Base-by-base conservation (phyloP, 371 early-diverging fungal genomes). In the Lichtheimia hyalospora region DNA sequence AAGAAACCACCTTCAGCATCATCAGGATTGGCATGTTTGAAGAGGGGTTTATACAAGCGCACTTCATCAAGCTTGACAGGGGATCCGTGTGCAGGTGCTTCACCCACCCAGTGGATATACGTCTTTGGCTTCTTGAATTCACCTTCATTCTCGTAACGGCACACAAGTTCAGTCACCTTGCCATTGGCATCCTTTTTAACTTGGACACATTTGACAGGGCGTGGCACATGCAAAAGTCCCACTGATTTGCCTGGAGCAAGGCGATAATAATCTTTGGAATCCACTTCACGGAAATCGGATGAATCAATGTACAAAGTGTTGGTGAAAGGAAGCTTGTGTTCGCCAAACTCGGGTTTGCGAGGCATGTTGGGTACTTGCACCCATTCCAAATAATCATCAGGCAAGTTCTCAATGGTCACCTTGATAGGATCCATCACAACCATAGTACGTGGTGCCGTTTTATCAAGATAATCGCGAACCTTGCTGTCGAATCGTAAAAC, bases 41-140 rank as follows among this genome's bases (percentile, higher is more conserved):
- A 99, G 7, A 99, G 84, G 49, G 87, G 82, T 24, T 85, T 82
- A 80, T 95, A 97, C 48, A 95, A 70, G 52, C 96, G 84, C 25
- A 95, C 79, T 74, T 97, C 94, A 57, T 89, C 86, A 46, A 94
- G 66, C 24, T 74, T 69, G 39, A 96, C 91, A 24, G 97, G 95
- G 5, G 95, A 95, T 28, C 85, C 79, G 63, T 87, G 89, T 63
- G 83, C 77, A 27, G 91, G 84, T 14, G 91, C 88, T 60, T 93
- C 88, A 23, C 92, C 93, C 16, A 99, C 85, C 99, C 99, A 99
- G 71, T 99, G 99, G 76, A 99, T 98, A 76, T 89, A 97, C 1
- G 99, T 92, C 88, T 96, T 97, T 60, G 99, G 96, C 78, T 90
- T 91, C 71, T 87, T 86, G 73, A 80, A 83, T 20, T 75, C 85